Base-by-base conservation (phyloP, 441 rosid species). In the Capsella rubella region DNA sequence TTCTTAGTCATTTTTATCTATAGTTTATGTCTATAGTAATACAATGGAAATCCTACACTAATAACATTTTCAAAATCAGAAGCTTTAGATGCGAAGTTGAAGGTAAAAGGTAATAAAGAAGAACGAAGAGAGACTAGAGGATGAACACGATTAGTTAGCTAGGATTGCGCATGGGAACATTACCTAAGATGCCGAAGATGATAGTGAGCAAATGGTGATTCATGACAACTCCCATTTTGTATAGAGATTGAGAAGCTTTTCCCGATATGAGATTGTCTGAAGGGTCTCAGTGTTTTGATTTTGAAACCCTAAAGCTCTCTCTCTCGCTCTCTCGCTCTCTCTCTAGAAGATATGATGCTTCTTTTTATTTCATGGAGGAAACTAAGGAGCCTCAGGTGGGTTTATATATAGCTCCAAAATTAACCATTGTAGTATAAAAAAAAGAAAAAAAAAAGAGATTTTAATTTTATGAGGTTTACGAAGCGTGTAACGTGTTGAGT, bases 171-270 rank as follows among this genome's bases (percentile, higher is more conserved):
- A 32, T 16, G 12, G 27, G 5, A 65, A 52, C 64, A 65, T 64
- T 89, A 94, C 99, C 99, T 63, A 90, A 69, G 76, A 90, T 55
- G 58, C 99, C 99, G 64, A 90, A 90, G 34, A 80, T 71, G 46
- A 79, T 18, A 55, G 86, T 86, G 76, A 51, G 55, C 4, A 72
- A 72, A 46, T 75, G 84, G 55, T 81, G 79, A 16, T 65, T 51
- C 71, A 45, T 67, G 45, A 67, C 57, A 18, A 75, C 7, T 10
- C 79, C 88, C 91, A 86, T 82, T 50, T 67, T 55, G 62, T 66
- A 2, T 34, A 56, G 42, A 46, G 3, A 52, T 59, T 13, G 53
- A 47, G 67, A 54, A 51, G 46, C 16, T 25, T 43, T 59, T 56
- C 25, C 21, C 21, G 15, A 16, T 57, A 12, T 52, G 18, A 15